A percentile compares a stretch with the other conserved stretches of the same genome.
phyloP scores from a whole-genome alignment of 2,329 filamentous ascomycete genomes.

The Paraphaeosphaeria sporulosa region DNA sequence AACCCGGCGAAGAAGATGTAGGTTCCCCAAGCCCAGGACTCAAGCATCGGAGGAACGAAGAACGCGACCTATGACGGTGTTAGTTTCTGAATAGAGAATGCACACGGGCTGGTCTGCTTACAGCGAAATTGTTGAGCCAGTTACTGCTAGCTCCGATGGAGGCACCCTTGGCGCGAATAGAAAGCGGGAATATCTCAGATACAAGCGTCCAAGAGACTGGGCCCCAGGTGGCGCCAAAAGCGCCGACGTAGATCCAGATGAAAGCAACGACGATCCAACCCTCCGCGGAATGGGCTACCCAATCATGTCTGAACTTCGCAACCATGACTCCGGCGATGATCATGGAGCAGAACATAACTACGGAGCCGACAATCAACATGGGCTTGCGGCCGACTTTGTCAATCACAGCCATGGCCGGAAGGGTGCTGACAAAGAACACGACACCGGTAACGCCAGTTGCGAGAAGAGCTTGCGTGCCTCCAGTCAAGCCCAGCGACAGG shows the following conservation, averaged over 20 bases:
- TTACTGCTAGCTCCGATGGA: conserved; percentile 36
- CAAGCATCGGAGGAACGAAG: conserved; percentile 45
- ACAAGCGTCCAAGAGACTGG: conserved; percentile 38
- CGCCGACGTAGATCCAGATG: conserved; percentile 41
- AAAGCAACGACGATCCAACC: conserved; percentile 42
- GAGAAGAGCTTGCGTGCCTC: conserved; percentile 62
- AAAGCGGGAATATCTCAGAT: conserved; percentile 47
- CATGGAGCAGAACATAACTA: conserved; percentile 47
- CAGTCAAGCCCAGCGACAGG: conserved; percentile 64
- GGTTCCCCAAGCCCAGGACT: conserved; percentile 43
- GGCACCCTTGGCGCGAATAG: conserved; percentile 48
- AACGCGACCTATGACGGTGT: conserved; percentile 12
- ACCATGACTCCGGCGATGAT: conserved; percentile 38
- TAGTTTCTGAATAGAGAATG: too few species aligned
- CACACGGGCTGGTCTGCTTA: too few species aligned
- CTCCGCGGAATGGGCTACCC: conserved; percentile 26
- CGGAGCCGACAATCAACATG: conserved; percentile 61
- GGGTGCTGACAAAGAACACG: conserved; percentile 64
- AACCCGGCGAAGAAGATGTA: conserved; percentile 51
- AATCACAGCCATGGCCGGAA: conserved; percentile 64
- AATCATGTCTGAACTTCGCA: conserved; percentile 38
- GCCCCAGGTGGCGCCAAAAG: conserved; percentile 41
- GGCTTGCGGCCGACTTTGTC: conserved; percentile 66
- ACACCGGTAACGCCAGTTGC: conserved; percentile 68
- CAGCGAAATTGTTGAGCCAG: too few species aligned